Conservation (phyloP, 768 basidiomycete genomes). For the Suillus discolor region DNA sequence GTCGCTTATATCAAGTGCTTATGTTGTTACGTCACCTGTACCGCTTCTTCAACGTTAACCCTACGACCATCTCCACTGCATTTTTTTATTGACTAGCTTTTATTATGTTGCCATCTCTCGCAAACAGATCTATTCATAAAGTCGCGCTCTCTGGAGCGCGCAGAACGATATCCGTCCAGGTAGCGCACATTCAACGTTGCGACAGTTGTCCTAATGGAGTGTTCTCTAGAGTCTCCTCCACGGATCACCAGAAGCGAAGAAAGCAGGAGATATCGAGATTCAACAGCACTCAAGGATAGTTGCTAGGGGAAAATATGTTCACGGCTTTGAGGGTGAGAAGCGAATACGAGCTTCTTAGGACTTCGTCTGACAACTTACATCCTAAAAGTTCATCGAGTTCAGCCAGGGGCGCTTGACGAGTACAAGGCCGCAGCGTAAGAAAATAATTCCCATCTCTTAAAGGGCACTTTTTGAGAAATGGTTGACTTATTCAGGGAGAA, state of each 20-base stretch:
- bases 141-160: constrained; percentile 29
- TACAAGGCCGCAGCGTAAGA: constrained; percentile 90
- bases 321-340: constrained; percentile 77
- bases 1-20: constrained; percentile 1
- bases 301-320: constrained; percentile 92
- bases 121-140: constrained; percentile 19
- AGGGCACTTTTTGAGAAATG: constrained; percentile 9
- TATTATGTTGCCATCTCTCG: constrained; percentile 26
- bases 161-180: constrained; percentile 68
- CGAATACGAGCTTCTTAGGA: constrained; percentile 6
- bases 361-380: constrained; percentile 11
- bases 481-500: constrained; percentile 54
- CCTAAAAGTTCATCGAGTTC: constrained; percentile 77
- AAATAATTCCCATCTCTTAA: constrained; percentile 4
- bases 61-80: not conserved
- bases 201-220: constrained; percentile 31
- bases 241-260: constrained; percentile 90
- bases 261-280: constrained; percentile 73
- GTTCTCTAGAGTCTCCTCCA: constrained; percentile 76
- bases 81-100: not conserved
- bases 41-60: not conserved
- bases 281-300: constrained; percentile 88
- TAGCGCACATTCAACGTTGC: constrained; percentile 30
- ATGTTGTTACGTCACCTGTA: not conserved
- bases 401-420: constrained; percentile 75